Percentiles rank a stretch among this genome's conserved stretches.
Evolutionary conservation across 768 basidiomycete species (phyloP).

Genomic region (Paxillus involutus): DNA sequence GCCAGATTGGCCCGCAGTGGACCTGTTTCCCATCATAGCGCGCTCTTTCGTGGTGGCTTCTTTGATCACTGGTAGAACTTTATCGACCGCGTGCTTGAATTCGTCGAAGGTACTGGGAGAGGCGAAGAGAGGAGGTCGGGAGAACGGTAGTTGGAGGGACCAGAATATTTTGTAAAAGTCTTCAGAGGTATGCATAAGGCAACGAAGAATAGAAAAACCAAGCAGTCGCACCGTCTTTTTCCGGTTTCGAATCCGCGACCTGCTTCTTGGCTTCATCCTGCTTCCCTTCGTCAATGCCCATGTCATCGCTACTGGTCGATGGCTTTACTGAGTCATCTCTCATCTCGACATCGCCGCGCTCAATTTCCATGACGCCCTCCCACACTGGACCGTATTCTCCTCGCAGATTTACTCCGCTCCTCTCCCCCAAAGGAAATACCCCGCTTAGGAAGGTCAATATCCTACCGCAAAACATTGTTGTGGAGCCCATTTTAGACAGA

Average conservation of each 20-base stretch:
- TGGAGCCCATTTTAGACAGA: slow-evolving; percentile 81
- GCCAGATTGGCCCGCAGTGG: slow-evolving; percentile 35
- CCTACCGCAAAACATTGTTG: slow-evolving; percentile 85
- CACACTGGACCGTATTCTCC: slow-evolving; percentile 83
- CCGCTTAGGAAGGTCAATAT: slow-evolving; percentile 85
- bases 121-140: slow-evolving; percentile 72
- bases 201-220: neutral
- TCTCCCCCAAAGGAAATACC: slow-evolving; percentile 84
- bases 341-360: slow-evolving; percentile 34
- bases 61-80: slow-evolving; percentile 75
- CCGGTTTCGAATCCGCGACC: slow-evolving; percentile 35
- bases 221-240: slow-evolving; percentile 58
- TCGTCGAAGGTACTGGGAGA: slow-evolving; percentile 52
- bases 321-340: slow-evolving; percentile 31
- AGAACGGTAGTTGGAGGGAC: slow-evolving; percentile 85
- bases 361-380: slow-evolving; percentile 58
- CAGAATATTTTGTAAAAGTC: slow-evolving; percentile 90
- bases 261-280: slow-evolving; percentile 33
- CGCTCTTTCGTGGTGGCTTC: slow-evolving; percentile 88
- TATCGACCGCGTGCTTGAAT: slow-evolving; percentile 71
- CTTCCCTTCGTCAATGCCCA: slow-evolving; percentile 59
- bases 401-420: slow-evolving; percentile 88
- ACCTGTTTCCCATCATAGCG: slow-evolving; percentile 80
- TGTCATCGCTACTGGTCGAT: slow-evolving; percentile 44
- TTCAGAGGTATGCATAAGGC: slow-evolving; percentile 23